Evolutionary conservation across 179 eudicot genomes (phyloP).

Genomic region (Gypsophila paniculata): DNA sequence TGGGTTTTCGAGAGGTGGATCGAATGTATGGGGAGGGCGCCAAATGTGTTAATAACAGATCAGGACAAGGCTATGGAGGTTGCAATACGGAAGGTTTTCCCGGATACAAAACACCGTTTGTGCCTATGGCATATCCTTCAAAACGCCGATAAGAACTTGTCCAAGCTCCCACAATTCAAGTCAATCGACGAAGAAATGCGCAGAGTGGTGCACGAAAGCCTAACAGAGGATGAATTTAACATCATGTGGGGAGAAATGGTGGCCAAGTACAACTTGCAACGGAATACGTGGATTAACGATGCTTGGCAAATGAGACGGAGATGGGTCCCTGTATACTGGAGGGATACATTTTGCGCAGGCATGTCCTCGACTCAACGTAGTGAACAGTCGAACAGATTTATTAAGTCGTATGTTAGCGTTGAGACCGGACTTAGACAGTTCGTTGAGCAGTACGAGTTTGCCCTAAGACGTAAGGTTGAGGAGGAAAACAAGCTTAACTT

Average conservation of each 20-base stretch:
- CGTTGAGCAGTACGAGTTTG: background rate
- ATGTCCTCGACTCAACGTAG: conserved; percentile 9
- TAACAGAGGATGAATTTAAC: background rate
- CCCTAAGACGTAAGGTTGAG: background rate
- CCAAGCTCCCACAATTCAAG: no score
- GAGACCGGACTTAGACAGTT: background rate
- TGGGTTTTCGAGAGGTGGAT: no score
- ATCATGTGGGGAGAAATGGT: background rate
- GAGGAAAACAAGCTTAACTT: conserved; percentile 1
- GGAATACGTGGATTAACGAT: background rate
- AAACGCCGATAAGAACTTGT: no score
- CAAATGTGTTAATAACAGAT: no score
- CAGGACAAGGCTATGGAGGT: no score
- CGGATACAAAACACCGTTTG: no score
- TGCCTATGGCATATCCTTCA: no score
- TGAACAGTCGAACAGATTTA: background rate
- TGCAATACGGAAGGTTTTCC: no score
- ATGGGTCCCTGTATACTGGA: background rate
- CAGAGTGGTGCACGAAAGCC: background rate
- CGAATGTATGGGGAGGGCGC: no score
- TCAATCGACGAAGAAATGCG: background rate
- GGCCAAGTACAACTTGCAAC: background rate
- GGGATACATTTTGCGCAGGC: background rate
- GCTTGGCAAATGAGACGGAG: background rate
- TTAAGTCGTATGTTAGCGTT: background rate